Evolutionary conservation across 768 basidiomycete species (phyloP).

Genomic region (Russula abietina): DNA sequence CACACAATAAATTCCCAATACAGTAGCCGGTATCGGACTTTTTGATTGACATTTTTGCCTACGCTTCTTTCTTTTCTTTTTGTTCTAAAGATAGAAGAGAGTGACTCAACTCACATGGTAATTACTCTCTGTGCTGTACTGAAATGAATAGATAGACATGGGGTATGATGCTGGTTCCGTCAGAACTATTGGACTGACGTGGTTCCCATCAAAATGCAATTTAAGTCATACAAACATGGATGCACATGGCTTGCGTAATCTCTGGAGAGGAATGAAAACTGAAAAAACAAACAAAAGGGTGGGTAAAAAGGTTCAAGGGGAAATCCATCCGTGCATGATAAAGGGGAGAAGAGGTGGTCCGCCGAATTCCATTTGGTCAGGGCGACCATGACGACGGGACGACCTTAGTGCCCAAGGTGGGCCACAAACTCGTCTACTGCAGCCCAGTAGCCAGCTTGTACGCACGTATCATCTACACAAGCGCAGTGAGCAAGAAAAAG

Average conservation of each 20-base stretch:
- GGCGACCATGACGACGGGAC: background rate
- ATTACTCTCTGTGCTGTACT: background rate
- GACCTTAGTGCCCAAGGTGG: no score
- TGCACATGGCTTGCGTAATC: background rate
- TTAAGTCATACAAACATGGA: slow-evolving; percentile 2
- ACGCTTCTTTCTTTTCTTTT: background rate
- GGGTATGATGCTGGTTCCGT: background rate
- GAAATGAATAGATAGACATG: background rate
- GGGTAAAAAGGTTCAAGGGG: background rate
- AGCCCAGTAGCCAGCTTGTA: slow-evolving; percentile 31
- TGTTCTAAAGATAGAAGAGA: background rate
- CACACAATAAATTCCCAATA: background rate
- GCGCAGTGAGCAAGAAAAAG: background rate
- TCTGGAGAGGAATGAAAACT: background rate
- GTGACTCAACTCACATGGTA: background rate
- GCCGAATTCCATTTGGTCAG: background rate
- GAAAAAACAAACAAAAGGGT: background rate
- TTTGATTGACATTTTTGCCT: background rate
- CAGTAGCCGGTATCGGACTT: background rate
- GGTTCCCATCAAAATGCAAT: background rate
- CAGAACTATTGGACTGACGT: background rate
- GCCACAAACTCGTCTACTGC: slow-evolving; percentile 28
- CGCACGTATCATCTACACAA: slow-evolving; percentile 32
- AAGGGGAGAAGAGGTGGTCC: no score
- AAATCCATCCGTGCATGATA: background rate